Percentiles rank a stretch among this genome's conserved stretches.
These are phyloP conservation scores for Beauveria varroae DNA, from an alignment of 2,329 filamentous ascomycete genomes.

Conservation along the genomic window DNA sequence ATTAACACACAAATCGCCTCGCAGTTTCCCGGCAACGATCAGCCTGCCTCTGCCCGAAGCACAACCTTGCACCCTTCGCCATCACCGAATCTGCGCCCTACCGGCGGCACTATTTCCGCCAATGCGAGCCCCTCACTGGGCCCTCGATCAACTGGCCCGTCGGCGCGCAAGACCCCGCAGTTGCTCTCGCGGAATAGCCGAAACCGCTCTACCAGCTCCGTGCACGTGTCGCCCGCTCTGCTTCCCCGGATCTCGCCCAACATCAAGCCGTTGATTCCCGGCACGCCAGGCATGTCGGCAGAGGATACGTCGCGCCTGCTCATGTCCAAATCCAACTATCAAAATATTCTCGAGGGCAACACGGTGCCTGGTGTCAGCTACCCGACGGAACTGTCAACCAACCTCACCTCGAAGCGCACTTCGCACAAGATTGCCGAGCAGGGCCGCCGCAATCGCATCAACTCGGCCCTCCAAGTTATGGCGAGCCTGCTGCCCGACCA, in stretches of 20 bases:
- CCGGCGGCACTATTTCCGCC: slow-evolving; percentile 38
- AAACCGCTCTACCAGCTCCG: slow-evolving; percentile 67
- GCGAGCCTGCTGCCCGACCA: slow-evolving; percentile 70
- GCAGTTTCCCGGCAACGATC: slow-evolving; percentile 28
- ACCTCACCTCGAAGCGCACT: slow-evolving; percentile 90
- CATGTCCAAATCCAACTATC: slow-evolving; percentile 94
- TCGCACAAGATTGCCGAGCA: slow-evolving; percentile 98
- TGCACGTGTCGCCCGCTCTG: slow-evolving; percentile 78
- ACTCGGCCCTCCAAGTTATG: slow-evolving; percentile 86
- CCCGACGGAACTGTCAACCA: slow-evolving; percentile 83
- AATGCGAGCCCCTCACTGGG: slow-evolving; percentile 57
- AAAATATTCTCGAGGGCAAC: slow-evolving; percentile 92
- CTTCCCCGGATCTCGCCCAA: slow-evolving; percentile 86
- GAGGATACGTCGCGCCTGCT: slow-evolving; percentile 67
- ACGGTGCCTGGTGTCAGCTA: slow-evolving; percentile 85
- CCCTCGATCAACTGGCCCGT: slow-evolving; percentile 41
- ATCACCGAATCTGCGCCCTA: slow-evolving; percentile 38
- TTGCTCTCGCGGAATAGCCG: slow-evolving; percentile 51
- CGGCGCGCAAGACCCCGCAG: slow-evolving; percentile 46
- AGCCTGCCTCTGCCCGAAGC: slow-evolving; percentile 38
- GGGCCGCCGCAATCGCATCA: slow-evolving; percentile 89
- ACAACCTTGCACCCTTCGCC: slow-evolving; percentile 41
- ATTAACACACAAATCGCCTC: slow-evolving; percentile 37
- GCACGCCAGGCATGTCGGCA: slow-evolving; percentile 39
- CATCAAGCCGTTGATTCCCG: slow-evolving; percentile 84